phyloP scores from a whole-genome alignment of 2,329 filamentous ascomycete species.

The Colletotrichum incanum region DNA sequence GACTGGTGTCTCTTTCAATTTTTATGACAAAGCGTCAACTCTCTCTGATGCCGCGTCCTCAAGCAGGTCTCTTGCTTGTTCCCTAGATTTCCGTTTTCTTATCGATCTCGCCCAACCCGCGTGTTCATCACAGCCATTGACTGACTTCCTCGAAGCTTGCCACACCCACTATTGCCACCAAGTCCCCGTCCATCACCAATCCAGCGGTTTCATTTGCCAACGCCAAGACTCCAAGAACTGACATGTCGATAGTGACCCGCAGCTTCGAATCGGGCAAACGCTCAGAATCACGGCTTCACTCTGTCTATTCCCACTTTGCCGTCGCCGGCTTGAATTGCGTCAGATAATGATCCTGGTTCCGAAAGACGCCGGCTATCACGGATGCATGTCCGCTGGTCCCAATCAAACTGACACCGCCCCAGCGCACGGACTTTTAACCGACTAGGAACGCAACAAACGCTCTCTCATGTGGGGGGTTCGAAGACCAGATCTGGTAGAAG shows the following conservation, averaged over 20 bases:
- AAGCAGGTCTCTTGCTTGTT: background rate
- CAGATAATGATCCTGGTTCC: constrained; percentile 20
- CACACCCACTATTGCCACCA: constrained; percentile 6
- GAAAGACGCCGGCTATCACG: constrained; percentile 15
- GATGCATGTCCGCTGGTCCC: constrained; percentile 23
- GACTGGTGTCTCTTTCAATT: background rate
- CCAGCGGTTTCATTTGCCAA: constrained; percentile 23
- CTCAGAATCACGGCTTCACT: background rate
- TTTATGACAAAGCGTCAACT: background rate
- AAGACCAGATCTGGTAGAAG: background rate
- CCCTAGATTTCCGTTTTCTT: background rate
- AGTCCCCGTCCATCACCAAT: background rate
- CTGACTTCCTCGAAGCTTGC: background rate
- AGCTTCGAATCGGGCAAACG: constrained; percentile 25
- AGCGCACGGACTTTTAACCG: constrained; percentile 3
- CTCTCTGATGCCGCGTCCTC: background rate
- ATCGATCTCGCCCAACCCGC: background rate
- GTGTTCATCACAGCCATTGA: background rate
- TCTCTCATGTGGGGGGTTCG: background rate
- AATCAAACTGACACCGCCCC: constrained; percentile 19
- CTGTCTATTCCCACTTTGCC: constrained; percentile 26
- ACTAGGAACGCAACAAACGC: background rate
- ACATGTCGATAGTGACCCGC: constrained; percentile 3
- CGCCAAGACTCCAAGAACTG: constrained; percentile 12
- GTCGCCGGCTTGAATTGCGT: constrained; percentile 17